These are phyloP conservation scores for Immersiporthe knoxdaviesiana DNA, from an alignment of 2,329 filamentous ascomycete genomes.

Conservation along the genomic window DNA sequence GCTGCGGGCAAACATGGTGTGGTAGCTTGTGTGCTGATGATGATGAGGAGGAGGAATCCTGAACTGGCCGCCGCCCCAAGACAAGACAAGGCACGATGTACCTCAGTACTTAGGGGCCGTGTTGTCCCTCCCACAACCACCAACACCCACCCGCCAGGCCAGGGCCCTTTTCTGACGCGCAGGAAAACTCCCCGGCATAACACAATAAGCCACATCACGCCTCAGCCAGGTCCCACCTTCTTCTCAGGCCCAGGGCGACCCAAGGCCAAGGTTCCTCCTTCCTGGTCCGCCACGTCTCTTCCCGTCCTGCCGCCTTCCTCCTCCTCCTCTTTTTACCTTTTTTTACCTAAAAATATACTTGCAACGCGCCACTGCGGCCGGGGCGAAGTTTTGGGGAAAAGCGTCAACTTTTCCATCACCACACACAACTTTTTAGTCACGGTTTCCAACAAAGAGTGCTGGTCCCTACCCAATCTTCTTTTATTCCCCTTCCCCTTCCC, in stretches of 20 bases:
- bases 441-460: neutral
- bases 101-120: neutral
- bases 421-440: neutral
- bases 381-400: neutral
- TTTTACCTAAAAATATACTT: constrained; percentile 13
- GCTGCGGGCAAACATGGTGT: neutral
- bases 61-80: neutral
- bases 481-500: no score
- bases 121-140: neutral
- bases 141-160: no score
- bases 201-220: neutral
- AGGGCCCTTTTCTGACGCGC: constrained; percentile 1
- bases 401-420: neutral
- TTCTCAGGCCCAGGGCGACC: neutral
- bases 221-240: neutral
- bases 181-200: neutral
- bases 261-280: neutral
- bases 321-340: neutral
- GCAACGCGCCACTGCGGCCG: neutral
- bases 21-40: neutral
- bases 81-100: neutral
- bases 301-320: neutral
- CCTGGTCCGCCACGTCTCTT: neutral
- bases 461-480: neutral
- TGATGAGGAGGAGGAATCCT: neutral